These are phyloP conservation scores for Hibiscus trionum DNA, from an alignment of 345 rosid species.

Conservation along the genomic window DNA sequence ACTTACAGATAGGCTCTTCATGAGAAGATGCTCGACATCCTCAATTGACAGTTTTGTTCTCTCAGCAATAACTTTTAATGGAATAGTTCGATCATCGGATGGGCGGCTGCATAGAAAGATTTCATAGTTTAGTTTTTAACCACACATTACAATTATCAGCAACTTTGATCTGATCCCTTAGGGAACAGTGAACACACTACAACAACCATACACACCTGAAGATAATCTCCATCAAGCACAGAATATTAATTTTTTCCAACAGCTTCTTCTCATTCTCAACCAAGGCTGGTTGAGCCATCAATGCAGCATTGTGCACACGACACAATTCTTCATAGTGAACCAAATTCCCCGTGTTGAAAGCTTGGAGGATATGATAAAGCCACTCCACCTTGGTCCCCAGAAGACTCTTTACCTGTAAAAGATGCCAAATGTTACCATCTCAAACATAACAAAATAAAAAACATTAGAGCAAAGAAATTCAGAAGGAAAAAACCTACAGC, in stretches of 20 bases:
- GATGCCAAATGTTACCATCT: conserved; percentile 9
- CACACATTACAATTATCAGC: background rate
- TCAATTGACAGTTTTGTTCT: conserved; percentile 81
- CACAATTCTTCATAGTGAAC: conserved; percentile 80
- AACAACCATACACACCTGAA: conserved; percentile 55
- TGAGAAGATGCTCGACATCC: conserved; percentile 94
- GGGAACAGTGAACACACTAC: background rate
- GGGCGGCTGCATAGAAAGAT: conserved; percentile 63
- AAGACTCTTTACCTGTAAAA: conserved; percentile 80
- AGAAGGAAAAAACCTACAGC: background rate
- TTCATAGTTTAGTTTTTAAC: conserved; percentile 7
- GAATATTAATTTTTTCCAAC: conserved; percentile 93
- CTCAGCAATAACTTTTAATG: conserved; percentile 73
- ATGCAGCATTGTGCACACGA: conserved; percentile 69
- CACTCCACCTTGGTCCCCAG: conserved; percentile 84
- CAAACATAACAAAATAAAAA: background rate
- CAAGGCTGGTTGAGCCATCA: conserved; percentile 86
- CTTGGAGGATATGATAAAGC: conserved; percentile 92
- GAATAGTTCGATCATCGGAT: conserved; percentile 94
- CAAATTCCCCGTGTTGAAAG: conserved; percentile 86
- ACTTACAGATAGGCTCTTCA: conserved; percentile 97
- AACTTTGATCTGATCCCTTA: background rate
- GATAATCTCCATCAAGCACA: conserved; percentile 94
- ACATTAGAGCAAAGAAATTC: background rate
- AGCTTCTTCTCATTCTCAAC: conserved; percentile 88